Base-by-base conservation (phyloP, 495 filamentous ascomycete genomes). In the Penicillium bovifimosum region DNA sequence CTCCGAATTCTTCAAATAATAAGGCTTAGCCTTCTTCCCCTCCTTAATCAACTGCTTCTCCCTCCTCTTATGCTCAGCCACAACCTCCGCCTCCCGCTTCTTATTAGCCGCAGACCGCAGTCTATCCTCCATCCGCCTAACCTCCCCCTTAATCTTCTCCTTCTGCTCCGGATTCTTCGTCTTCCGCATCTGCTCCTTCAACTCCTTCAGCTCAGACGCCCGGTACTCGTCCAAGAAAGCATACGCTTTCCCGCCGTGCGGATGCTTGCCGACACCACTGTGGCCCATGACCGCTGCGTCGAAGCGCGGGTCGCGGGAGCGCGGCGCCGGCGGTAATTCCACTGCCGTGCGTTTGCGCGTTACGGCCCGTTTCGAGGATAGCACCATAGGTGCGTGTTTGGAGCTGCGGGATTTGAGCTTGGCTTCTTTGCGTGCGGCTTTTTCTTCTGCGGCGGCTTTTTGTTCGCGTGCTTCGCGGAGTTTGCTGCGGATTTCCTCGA, bases 21-120 rank as follows among this genome's bases (percentile, higher is more conserved):
- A 98, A 6, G 92, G 91, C 66, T 76, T 82, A 76, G 91, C 93
- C 76, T 83, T 84, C 82, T 97, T 96, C 18, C 93, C 93, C 71
- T 90, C 80, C 59, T 76, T 79, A 27, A 97, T 81, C 48, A 86
- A 67, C 68, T 90, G 85, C 70, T 87, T 88, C 80, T 98, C 93
- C 61, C 83, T 75, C 71, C 80, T 83, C 56, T 86, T 81, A 68
- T 96, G 90, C 66, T 85, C 80, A 26, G 78, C 73, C 31, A 88
- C 47, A 9, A 96, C 67, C 54, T 81, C 76, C 52, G 76, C 68
- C 67, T 86, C 80, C 17, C 82, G 76, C 43, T 88, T 86, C 61
- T 85, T 86, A 40, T 78, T 70, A 51, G 80, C 71, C 54, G 86
- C 78, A 16, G 87, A 74, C 61, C 86, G 84, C 68, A 86, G 78